Conservation (phyloP, 2,329 filamentous ascomycete genomes). For the Penicillium sp. region DNA sequence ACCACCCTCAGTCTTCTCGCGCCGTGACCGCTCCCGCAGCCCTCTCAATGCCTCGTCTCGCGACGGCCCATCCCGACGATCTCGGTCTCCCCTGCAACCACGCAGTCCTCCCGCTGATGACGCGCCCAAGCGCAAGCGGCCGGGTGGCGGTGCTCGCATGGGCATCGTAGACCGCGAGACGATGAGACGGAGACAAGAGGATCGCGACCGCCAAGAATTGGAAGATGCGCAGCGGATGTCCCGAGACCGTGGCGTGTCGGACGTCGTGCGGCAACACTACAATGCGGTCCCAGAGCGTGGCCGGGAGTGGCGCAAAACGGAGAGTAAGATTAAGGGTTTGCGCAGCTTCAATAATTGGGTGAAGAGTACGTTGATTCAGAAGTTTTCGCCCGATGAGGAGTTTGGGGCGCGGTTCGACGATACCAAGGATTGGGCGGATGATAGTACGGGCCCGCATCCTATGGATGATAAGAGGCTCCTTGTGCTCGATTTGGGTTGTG, state of each 20-base stretch:
- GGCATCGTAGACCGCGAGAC: slow-evolving; percentile 39
- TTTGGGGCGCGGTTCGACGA: slow-evolving; percentile 56
- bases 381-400: slow-evolving; percentile 82
- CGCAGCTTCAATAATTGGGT: slow-evolving; percentile 98
- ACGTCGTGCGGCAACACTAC: slow-evolving; percentile 91
- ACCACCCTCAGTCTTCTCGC: slow-evolving; percentile 41
- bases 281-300: slow-evolving; percentile 93
- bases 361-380: slow-evolving; percentile 95
- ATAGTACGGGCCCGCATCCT: slow-evolving; percentile 30
- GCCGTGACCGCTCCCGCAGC: slow-evolving; percentile 36
- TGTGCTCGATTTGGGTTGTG: slow-evolving; percentile 91
- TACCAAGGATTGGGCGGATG: slow-evolving; percentile 45
- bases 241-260: slow-evolving; percentile 64
- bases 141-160: slow-evolving; percentile 47
- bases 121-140: slow-evolving; percentile 45
- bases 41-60: slow-evolving; percentile 18
- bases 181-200: slow-evolving; percentile 44
- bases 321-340: slow-evolving; percentile 91
- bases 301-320: slow-evolving; percentile 89
- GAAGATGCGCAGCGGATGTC: slow-evolving; percentile 38
- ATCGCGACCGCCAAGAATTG: slow-evolving; percentile 43
- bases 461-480: slow-evolving; percentile 60
- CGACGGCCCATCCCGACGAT: slow-evolving; percentile 33
- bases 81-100: slow-evolving; percentile 43
- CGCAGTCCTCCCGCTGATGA: slow-evolving; percentile 40